A percentile compares a stretch with the other conserved stretches of the same genome.
Conservation (phyloP, 1,284 basidiomycete genomes). For the Sporisorium graminicola region DNA sequence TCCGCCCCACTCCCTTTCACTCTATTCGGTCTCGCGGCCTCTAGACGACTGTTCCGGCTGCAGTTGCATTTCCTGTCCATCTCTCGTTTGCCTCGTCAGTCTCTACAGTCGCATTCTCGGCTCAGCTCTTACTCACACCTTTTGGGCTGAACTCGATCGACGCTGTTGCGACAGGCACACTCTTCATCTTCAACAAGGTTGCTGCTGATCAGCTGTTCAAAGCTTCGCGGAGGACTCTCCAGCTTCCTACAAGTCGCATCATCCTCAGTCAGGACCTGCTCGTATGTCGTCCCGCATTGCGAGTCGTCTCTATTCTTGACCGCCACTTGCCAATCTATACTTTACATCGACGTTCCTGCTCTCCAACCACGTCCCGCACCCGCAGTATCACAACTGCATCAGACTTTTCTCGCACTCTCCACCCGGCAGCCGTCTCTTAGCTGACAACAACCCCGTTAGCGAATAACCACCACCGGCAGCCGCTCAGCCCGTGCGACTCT, state of each 20-base stretch:
- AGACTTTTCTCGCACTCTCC: neutral
- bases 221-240: neutral
- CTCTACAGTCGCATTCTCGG: neutral
- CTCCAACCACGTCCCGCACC: neutral
- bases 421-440: neutral
- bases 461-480: too few relatives aligned
- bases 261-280: neutral
- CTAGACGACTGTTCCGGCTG: neutral
- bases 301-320: neutral
- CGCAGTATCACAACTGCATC: neutral
- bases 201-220: slow-evolving; percentile 3
- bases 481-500: too few relatives aligned
- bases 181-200: neutral
- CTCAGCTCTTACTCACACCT: neutral
- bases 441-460: too few relatives aligned
- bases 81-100: neutral
- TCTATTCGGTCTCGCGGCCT: neutral
- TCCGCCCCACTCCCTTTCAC: too few relatives aligned
- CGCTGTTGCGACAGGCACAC: neutral
- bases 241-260: neutral
- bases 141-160: neutral
- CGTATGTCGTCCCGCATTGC: neutral
- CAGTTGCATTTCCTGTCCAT: neutral
- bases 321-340: neutral
- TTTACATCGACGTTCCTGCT: neutral